Evolutionary conservation across 441 rosid genomes (phyloP), one percentile per base, ranked within the genome.

Genomic region (California macrophylla): DNA sequence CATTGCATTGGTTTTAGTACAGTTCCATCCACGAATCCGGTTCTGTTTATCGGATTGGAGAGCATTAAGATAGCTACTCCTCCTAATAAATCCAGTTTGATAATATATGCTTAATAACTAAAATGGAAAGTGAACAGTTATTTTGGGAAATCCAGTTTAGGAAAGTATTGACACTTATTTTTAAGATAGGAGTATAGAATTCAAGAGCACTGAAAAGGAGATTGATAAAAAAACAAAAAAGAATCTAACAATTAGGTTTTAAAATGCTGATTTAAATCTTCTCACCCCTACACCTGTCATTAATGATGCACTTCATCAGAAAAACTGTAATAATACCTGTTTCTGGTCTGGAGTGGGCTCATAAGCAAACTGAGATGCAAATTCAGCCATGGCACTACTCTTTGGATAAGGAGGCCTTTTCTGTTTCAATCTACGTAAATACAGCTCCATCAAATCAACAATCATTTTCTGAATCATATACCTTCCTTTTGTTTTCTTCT

Each of bases 401-500:
- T 86, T 89, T 7, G 96, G 91, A 77, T 89, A 89, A 40, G 96
- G 92, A 64, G 84, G 85, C 73, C 98, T 82, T 79, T 74, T 91
- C 79, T 91, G 98, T 83, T 85, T 84, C 75, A 94, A 84, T 80
- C 98, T 85, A 66, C 92, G 93, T 70, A 94, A 82, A 82, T 94
- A 94, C 20, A 94, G 84, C 84, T 94, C 98, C 98, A 91, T 90
- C 78, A 94, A 84, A 83, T 91, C 96, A 69, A 91, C 97, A 66
- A 91, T 96, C 97, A 94, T 94, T 80, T 91, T 94, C 83, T 94
- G 98, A 69, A 94, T 90, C 0, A 96, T 96, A 72, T 91, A 91
- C 82, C 87, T 94, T 30, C 98, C 97, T 80, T 94, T 94, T 15
- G 87, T 87, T 89, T 94, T 94, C 79, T 92, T 86, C 82, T 79